Evolutionary conservation across 441 rosid species (phyloP), one percentile per base, ranked within the genome.

Genomic region (Mallotus repandus): DNA sequence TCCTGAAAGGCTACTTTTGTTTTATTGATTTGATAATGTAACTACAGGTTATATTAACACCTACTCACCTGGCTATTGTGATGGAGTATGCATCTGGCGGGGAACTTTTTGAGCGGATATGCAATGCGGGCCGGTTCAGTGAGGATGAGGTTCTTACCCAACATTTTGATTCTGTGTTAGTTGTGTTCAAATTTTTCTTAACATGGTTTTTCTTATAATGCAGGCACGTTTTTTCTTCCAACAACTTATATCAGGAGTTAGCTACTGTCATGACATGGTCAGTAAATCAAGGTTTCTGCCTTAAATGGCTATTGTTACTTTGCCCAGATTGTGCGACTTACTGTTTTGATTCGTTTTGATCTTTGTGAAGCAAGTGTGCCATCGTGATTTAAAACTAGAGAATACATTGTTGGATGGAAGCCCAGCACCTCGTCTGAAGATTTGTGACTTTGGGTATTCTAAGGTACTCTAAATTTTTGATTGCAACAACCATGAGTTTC

Each of bases 61-160:
- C 98, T 32, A 90, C 98, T 5, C 99, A 96, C 84, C 87, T 96
- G 67, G 99, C 99, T n/a, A 96, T 96, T 70, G 98, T 88, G 45
- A 96, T 96, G 99, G 99, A 96, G 79, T 96, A 89, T 74, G 99
- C 99, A 69, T 85, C 99, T 41, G 99, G 99, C 12, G 98, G 99
- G 58, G 98, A 96, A 81, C 96, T 96, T 16, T 96, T 96, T 52
- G 98, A 94, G 82, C 85, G 98, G 63, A 96, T 96, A 63, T 92
- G 98, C 80, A 94, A 85, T 82, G 98, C 99, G 35, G 99, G 98
- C 64, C 90, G 98, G 64, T 96, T 96, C 84, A 96, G 96, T 38
- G 99, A 96, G 84, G 98, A 94, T 65, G 99, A 96, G 98, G 99
- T 89, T 81, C 53, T 50, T 70, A 61, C 53, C 56, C 41, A 55